phyloP scores from a whole-genome alignment of 1,284 basidiomycete genomes.

The Ganoderma meredithae region DNA sequence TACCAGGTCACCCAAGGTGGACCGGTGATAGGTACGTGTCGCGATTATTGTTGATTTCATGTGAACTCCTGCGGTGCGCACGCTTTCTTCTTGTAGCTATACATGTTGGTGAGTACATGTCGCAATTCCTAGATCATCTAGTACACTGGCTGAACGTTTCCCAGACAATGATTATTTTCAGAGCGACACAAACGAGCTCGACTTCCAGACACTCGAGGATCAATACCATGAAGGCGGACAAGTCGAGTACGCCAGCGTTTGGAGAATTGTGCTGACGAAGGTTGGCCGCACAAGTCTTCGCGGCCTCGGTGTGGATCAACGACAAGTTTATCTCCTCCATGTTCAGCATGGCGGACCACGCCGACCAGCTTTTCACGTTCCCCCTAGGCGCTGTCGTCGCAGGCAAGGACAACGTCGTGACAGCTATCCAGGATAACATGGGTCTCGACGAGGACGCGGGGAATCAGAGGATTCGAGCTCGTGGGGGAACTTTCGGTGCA shows the following conservation, averaged over 20 bases:
- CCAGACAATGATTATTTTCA: constrained; percentile 83
- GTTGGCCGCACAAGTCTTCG: constrained; percentile 57
- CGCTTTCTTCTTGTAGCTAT: constrained; percentile 53
- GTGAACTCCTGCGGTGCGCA: not conserved
- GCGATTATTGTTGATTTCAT: no score
- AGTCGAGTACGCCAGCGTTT: constrained; percentile 73
- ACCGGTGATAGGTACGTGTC: constrained; percentile 71
- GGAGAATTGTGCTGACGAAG: constrained; percentile 49
- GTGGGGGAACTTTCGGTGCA: constrained; percentile 53
- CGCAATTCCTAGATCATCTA: constrained; percentile 14
- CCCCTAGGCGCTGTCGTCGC: constrained; percentile 57
- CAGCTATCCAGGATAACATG: constrained; percentile 84
- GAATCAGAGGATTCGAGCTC: constrained; percentile 76
- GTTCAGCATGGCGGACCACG: constrained; percentile 69
- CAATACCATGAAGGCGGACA: constrained; percentile 64
- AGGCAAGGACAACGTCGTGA: constrained; percentile 75
- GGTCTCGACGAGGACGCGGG: constrained; percentile 72
- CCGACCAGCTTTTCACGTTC: constrained; percentile 71
- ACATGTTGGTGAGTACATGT: constrained; percentile 59
- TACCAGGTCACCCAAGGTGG: constrained; percentile 77
- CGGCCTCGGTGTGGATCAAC: constrained; percentile 83
- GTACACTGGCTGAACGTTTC: not conserved
- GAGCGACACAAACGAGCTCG: constrained; percentile 43
- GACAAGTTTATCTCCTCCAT: constrained; percentile 74
- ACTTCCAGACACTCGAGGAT: constrained; percentile 70